A percentile compares a stretch with the other conserved stretches of the same genome.
These are phyloP conservation scores for Takashimella tepidaria DNA, from an alignment of 1,284 basidiomycete species.

Conservation along the genomic window DNA sequence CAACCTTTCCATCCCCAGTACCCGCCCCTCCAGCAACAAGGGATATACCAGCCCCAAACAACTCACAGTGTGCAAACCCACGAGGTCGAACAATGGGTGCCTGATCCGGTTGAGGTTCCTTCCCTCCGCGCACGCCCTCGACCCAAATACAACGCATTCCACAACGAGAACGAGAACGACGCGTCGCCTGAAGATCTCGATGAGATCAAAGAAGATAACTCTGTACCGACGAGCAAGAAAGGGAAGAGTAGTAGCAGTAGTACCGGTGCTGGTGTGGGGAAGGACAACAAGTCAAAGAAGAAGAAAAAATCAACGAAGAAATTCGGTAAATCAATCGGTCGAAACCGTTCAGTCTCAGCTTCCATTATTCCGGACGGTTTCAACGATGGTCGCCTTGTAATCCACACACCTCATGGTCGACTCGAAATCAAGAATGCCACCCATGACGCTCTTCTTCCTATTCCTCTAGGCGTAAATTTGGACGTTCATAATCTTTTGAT, in stretches of 20 bases:
- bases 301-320: background rate
- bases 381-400: background rate
- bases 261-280: background rate
- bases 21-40: background rate
- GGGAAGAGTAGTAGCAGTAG: no score
- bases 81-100: background rate
- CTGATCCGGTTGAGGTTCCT: background rate
- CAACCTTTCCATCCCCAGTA: background rate
- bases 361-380: background rate
- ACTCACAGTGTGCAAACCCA: no score
- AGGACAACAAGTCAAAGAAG: background rate
- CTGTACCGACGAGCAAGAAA: no score
- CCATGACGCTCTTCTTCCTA: constrained; percentile 14
- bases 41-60: background rate
- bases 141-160: background rate
- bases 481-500: constrained; percentile 33
- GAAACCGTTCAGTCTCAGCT: background rate
- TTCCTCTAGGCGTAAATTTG: constrained; percentile 18
- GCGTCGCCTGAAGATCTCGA: no score
- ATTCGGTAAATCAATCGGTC: background rate
- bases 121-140: background rate
- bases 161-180: no score
- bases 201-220: no score
- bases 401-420: background rate
- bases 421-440: background rate